Conservation (phyloP, 2,329 filamentous ascomycete genomes). For the Clarireedia sp. region DNA sequence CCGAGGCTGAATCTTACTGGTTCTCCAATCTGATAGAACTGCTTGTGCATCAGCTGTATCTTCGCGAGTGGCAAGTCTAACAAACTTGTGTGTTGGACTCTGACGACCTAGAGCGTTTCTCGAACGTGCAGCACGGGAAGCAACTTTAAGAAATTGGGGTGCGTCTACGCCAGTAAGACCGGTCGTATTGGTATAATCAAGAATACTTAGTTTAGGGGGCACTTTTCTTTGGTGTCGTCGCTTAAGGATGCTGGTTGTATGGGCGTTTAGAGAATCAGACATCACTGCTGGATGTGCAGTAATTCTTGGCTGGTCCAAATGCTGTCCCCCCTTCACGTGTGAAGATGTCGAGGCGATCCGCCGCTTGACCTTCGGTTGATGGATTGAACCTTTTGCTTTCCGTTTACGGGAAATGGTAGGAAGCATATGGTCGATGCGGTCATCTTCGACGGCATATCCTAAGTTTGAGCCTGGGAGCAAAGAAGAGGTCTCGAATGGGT, state of each 20-base stretch:
- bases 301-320: conserved; percentile 22
- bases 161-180: conserved; percentile 20
- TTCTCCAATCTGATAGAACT: conserved; percentile 47
- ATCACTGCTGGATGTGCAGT: conserved; percentile 19
- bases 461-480: conserved; percentile 16
- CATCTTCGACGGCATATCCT: conserved; percentile 27
- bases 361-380: conserved; percentile 11
- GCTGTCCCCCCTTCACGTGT: conserved; percentile 1
- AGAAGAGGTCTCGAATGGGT: conserved; percentile 7
- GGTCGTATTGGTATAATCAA: conserved; percentile 45
- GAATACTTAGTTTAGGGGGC: conserved; percentile 48
- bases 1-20: conserved; percentile 23
- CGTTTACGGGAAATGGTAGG: conserved; percentile 22
- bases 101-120: conserved; percentile 44
- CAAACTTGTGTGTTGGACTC: conserved; percentile 47
- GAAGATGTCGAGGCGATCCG: conserved; percentile 10
- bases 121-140: conserved; percentile 47
- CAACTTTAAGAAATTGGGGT: conserved; percentile 52
- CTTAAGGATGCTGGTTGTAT: conserved; percentile 3
- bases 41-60: conserved; percentile 51
- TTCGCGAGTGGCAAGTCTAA: conserved; percentile 50
- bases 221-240: background rate
- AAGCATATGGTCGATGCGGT: conserved; percentile 30
- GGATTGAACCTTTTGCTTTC: background rate
- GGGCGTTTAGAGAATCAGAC: background rate